A percentile compares a stretch with the other conserved stretches of the same genome.
Conservation (phyloP, 1,284 basidiomycete species). For the Athelia sp. region DNA sequence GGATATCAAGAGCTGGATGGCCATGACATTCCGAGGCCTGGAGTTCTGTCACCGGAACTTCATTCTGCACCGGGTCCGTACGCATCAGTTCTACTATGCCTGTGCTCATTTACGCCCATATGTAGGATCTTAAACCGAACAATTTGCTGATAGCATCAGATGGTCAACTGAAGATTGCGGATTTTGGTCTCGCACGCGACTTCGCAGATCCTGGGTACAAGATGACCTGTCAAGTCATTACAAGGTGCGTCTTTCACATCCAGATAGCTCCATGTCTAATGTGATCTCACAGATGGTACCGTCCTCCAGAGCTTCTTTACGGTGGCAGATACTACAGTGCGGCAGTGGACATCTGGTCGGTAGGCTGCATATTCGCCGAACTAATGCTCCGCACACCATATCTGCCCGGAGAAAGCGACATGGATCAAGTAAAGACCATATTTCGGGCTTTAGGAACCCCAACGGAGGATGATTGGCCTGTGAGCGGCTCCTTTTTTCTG, state of each 20-base stretch:
- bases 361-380: constrained; percentile 95
- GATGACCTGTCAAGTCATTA: constrained; percentile 99
- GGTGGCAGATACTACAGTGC: constrained; percentile 86
- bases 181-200: constrained; percentile 98
- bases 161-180: constrained; percentile 94
- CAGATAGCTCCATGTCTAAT: background rate
- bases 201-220: constrained; percentile 89
- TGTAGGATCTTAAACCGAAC: constrained; percentile 95
- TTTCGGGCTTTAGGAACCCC: constrained; percentile 95
- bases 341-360: constrained; percentile 91
- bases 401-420: constrained; percentile 89
- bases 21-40: constrained; percentile 50
- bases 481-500: constrained; percentile 30
- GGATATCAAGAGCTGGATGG: constrained; percentile 99
- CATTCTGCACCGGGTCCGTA: constrained; percentile 83
- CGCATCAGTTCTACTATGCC: constrained; percentile 72
- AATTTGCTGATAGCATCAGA: constrained; percentile 92
- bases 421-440: constrained; percentile 94
- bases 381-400: constrained; percentile 94
- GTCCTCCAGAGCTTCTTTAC: constrained; percentile 90
- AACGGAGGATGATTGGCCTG: constrained; percentile 95
- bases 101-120: background rate
- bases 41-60: constrained; percentile 70
- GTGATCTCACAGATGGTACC: constrained; percentile 81
- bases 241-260: constrained; percentile 55